Base-by-base conservation (phyloP, 1,139 yeast species). In the Pichia norvegensis region DNA sequence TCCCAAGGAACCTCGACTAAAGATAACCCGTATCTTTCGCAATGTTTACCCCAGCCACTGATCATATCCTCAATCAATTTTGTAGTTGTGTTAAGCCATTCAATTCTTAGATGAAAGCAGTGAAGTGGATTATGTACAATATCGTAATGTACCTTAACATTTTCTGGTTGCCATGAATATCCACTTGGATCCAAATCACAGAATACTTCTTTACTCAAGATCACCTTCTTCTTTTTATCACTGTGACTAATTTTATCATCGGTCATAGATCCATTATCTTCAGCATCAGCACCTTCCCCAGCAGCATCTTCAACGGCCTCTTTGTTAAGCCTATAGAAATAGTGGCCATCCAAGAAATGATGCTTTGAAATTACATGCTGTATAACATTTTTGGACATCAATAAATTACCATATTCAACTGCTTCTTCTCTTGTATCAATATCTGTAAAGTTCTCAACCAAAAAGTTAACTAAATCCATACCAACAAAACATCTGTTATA, bases 1-100 rank as follows among this genome's bases (percentile, higher is more conserved):
- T 78, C 80, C 81, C 95, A 85, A 0, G 97, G 97, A 0, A 92
- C 81, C 59, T 92, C 97, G n/a, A 87, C 95, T 44, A 94, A 67
- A 48, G 78, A 78, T 53, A 90, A 70, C 0, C 97, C 98, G 61
- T 86, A 88, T 44, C 94, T 66, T 51, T 86, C 95, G 56, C 95
- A 87, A 39, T 82, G 69, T 48, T 96, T 73, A 0, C 88, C 77
- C 85, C 97, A 83, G 44, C 78, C 77, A 37, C 74, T 81, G 29
- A 94, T 74, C n/a, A 87, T 72, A 56, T 92, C 97, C 55, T 94
- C 98, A 47, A 94, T 81, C 42, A 92, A 73, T 58, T 83, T 85
- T 1, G 95, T 85, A 0, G 97, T 87, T 0, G 95, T 81, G 50
- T 85, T 86, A 35, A 92, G 68, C 98, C 99, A 94, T 63, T 92